These are phyloP conservation scores for Annulohypoxylon nitens DNA, from an alignment of 495 filamentous ascomycete genomes.

Conservation along the genomic window DNA sequence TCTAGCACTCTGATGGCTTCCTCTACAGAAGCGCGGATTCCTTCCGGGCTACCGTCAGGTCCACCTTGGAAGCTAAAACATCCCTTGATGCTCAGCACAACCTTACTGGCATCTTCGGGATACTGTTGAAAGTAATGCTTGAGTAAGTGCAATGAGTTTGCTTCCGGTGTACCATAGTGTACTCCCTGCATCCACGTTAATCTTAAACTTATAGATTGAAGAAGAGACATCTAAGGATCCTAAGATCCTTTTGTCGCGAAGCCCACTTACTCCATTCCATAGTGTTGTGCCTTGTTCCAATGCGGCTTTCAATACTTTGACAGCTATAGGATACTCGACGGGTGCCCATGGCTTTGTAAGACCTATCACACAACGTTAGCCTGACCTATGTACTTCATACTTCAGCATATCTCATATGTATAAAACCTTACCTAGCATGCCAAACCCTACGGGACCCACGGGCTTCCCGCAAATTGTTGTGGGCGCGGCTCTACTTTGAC, in stretches of 20 bases:
- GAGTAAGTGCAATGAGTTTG: slow-evolving; percentile 67
- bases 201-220: not conserved
- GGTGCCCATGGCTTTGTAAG: slow-evolving; percentile 70
- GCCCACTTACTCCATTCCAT: slow-evolving; percentile 70
- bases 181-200: slow-evolving; percentile 56
- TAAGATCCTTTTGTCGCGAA: not conserved
- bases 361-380: slow-evolving; percentile 52
- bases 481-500: not conserved
- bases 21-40: slow-evolving; percentile 73
- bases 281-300: slow-evolving; percentile 70
- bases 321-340: slow-evolving; percentile 63
- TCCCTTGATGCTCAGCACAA: slow-evolving; percentile 73
- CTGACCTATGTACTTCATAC: not conserved
- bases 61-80: slow-evolving; percentile 38
- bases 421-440: slow-evolving; percentile 52
- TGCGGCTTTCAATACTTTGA: slow-evolving; percentile 70
- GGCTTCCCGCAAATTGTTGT: slow-evolving; percentile 49
- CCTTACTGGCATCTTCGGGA: slow-evolving; percentile 68
- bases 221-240: not conserved
- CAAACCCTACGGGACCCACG: slow-evolving; percentile 55
- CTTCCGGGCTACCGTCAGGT: slow-evolving; percentile 65
- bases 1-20: slow-evolving; percentile 69
- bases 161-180: slow-evolving; percentile 55
- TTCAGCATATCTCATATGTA: not conserved
- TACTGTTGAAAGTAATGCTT: slow-evolving; percentile 69